These are phyloP conservation scores for Auricularia cornea DNA, from an alignment of 768 basidiomycete genomes.

Conservation along the genomic window DNA sequence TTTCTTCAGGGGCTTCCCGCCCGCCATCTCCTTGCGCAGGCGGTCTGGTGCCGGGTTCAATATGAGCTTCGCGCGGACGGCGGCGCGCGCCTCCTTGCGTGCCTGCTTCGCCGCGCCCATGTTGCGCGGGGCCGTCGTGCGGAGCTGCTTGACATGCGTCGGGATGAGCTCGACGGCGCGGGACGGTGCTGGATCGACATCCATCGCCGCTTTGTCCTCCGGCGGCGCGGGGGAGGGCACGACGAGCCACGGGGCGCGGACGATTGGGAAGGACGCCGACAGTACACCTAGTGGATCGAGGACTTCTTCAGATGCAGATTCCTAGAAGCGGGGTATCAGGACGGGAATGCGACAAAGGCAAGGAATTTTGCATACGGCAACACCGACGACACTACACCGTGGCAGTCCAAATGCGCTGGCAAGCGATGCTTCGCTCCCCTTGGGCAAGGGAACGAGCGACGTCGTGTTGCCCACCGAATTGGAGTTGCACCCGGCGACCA, in stretches of 20 bases:
- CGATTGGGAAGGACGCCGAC: constrained; percentile 31
- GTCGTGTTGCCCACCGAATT: constrained; percentile 10
- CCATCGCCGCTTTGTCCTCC: constrained; percentile 10
- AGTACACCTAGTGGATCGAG: constrained; percentile 33
- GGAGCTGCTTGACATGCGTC: constrained; percentile 75
- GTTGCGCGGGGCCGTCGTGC: constrained; percentile 70
- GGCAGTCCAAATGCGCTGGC: constrained; percentile 57
- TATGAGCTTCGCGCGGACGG: constrained; percentile 32
- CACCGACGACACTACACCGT: constrained; percentile 54
- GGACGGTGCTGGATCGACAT: not conserved
- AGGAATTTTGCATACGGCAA: constrained; percentile 49
- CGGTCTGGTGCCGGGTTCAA: not conserved
- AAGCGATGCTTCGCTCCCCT: constrained; percentile 54
- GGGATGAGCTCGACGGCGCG: constrained; percentile 34
- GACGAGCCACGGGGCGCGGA: constrained; percentile 60
- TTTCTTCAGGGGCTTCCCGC: not conserved
- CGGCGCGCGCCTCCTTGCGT: constrained; percentile 41
- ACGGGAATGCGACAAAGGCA: constrained; percentile 1
- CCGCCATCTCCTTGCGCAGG: not conserved
- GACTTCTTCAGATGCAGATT: constrained; percentile 27
- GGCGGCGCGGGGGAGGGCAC: constrained; percentile 16
- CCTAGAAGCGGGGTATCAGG: not conserved
- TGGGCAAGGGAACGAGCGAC: constrained; percentile 52
- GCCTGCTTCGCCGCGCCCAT: constrained; percentile 61
- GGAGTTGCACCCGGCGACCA: constrained; percentile 72